A percentile compares a stretch with the other conserved stretches of the same genome.
Conservation (phyloP, 352 stramenopile species). For the Lagenidium sp. region DNA sequence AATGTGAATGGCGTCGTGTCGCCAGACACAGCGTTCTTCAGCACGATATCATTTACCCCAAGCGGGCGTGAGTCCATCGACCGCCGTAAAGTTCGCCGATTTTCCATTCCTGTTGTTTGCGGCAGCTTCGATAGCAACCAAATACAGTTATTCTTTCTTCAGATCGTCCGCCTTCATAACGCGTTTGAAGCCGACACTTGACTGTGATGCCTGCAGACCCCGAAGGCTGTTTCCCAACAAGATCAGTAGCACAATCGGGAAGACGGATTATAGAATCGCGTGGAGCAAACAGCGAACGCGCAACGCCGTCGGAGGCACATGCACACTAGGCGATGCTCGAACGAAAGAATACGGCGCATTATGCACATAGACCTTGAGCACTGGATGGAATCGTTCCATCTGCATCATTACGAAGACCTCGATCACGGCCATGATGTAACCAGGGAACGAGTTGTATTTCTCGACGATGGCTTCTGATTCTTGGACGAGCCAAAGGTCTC, state of each 20-base stretch:
- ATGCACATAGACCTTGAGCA: conserved; percentile 36
- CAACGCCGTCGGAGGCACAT: conserved; percentile 7
- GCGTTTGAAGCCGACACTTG: conserved; percentile 33
- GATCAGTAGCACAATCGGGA: conserved; percentile 31
- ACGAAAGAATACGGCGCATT: conserved; percentile 32
- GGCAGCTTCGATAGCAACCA: too few species aligned
- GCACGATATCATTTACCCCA: conserved; percentile 21
- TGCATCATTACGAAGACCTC: conserved; percentile 27
- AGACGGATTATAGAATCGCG: conserved; percentile 15
- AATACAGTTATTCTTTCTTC: conserved; percentile 23
- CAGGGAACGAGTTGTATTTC: conserved; percentile 34
- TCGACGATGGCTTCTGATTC: conserved; percentile 21
- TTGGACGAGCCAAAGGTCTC: conserved; percentile 24
- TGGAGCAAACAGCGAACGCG: conserved; percentile 3
- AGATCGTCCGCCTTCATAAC: conserved; percentile 34
- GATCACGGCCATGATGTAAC: conserved; percentile 30
- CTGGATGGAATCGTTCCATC: conserved; percentile 24
- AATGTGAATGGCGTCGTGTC: conserved; percentile 24
- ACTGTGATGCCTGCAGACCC: conserved; percentile 35
- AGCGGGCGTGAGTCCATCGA: too few species aligned
- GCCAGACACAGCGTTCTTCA: conserved; percentile 29
- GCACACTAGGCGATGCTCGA: background rate
- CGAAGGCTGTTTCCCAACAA: conserved; percentile 36
- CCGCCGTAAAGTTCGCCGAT: too few species aligned
- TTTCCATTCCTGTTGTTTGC: too few species aligned